These are phyloP conservation scores for Umbelopsis isabellina DNA, from an alignment of 192 early-diverging fungal species.

Conservation along the genomic window DNA sequence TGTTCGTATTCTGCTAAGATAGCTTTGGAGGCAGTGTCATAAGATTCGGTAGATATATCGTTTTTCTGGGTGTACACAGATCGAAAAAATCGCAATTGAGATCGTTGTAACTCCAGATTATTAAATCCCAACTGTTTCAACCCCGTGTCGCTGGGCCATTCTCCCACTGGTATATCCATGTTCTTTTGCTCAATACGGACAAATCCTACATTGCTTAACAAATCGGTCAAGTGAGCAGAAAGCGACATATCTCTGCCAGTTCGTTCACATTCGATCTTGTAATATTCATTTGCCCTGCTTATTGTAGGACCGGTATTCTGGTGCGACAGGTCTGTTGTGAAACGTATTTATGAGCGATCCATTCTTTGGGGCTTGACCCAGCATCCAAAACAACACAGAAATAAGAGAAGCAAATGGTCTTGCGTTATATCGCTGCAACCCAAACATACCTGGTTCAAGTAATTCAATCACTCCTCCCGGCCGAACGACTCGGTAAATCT, in stretches of 20 bases:
- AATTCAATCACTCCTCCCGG: slow-evolving; percentile 38
- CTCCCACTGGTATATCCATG: slow-evolving; percentile 43
- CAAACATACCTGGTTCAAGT: slow-evolving; percentile 28
- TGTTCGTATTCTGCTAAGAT: slow-evolving; percentile 38
- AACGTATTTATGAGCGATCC: not conserved
- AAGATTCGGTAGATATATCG: slow-evolving; percentile 34
- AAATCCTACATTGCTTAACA: slow-evolving; percentile 28
- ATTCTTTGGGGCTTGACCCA: not conserved
- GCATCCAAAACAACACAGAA: not conserved
- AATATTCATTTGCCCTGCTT: slow-evolving; percentile 22
- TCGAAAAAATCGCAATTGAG: slow-evolving; percentile 26
- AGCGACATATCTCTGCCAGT: slow-evolving; percentile 26
- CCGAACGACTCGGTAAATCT: slow-evolving; percentile 38
- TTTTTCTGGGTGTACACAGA: slow-evolving; percentile 22
- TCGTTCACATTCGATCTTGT: slow-evolving; percentile 21
- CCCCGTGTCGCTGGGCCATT: slow-evolving; percentile 43
- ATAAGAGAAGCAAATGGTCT: too few relatives aligned
- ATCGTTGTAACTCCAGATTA: slow-evolving; percentile 39
- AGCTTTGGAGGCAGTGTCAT: slow-evolving; percentile 32
- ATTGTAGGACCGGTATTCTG: slow-evolving; percentile 43
- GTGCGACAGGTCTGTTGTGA: slow-evolving; percentile 31
- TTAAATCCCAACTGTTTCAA: slow-evolving; percentile 45
- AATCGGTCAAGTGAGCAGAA: slow-evolving; percentile 15
- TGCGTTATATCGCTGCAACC: not conserved
- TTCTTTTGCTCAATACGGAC: slow-evolving; percentile 21